Base-by-base conservation (phyloP, 2,329 filamentous ascomycete genomes). In the Diaporthe destruens region DNA sequence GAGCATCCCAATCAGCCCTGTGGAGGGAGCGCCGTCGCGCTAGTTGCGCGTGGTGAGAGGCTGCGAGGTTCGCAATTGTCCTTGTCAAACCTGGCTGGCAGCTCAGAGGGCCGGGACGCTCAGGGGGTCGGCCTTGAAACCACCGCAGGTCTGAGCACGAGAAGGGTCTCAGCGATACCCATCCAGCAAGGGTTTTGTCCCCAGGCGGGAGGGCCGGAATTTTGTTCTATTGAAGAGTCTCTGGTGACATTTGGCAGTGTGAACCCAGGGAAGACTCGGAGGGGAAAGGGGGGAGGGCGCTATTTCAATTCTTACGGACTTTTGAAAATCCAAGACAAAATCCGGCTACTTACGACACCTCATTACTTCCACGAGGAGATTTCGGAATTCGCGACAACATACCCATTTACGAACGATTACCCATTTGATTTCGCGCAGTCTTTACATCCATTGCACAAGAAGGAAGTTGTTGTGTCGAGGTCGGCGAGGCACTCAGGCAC, bases 1-100 rank as follows among this genome's bases (percentile, higher is more conserved):
- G 74, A 91, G 90, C 81, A 83, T 85, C 67, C 89, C 90, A 4
- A 82, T 86, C 44, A 92, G 90, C 77, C 90, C 90, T 1, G 83
- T 89, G 42, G 88, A 90, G 57, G 68, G 55, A 8, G 81, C 80
- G 9, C 77, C 80, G n/a, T 80, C 78, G 29, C 74, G 74, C 32
- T 75, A 74, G 69, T n/a, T 44, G 65, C 63, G 71, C 47, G 44
- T 67, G 20, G 66, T 47, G 53, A 68, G 53, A 39, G 53, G 57
- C 49, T 56, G 65, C 42, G 65, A 65, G 39, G 47, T 14, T 18
- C 54, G 67, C 34, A 56, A 36, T 29, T 70, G 55, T 44, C 63
- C 69, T 54, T 56, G 47, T 56, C 61, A 69, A 18, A 42, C 29
- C 34, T 29, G 39, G 29, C 34, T 57, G 32, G 39, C 4, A 23